A percentile compares a stretch with the other conserved stretches of the same genome.
Evolutionary conservation across 78 protist species (phyloP).

Genomic region (Speleostelium caveatum): DNA sequence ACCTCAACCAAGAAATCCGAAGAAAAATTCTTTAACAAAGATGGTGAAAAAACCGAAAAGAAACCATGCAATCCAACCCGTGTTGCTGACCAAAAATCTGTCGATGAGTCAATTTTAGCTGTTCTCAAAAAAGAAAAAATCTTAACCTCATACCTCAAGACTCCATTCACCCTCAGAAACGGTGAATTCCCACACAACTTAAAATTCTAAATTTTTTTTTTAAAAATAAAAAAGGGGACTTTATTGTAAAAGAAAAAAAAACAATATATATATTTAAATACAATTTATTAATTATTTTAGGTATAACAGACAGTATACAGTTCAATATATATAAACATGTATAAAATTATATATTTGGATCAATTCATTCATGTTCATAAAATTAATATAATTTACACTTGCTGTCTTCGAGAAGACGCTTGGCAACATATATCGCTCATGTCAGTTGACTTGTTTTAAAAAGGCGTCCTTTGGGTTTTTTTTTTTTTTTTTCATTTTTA

Average conservation of each 20-base stretch:
- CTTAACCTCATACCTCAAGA: slow-evolving; percentile 90
- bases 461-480: too few species aligned
- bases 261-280: too few species aligned
- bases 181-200: slow-evolving; percentile 93
- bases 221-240: neutral
- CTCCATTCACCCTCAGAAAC: slow-evolving; percentile 88
- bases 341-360: too few species aligned
- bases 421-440: too few species aligned
- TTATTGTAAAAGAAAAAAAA: neutral
- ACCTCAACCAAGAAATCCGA: slow-evolving; percentile 51
- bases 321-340: too few species aligned
- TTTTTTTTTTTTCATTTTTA: too few species aligned
- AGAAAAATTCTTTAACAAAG: slow-evolving; percentile 75
- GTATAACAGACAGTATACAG: too few species aligned
- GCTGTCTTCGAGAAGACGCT: too few species aligned
- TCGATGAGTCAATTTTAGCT: slow-evolving; percentile 88
- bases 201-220: slow-evolving; percentile 87
- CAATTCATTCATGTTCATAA: too few species aligned
- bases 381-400: too few species aligned
- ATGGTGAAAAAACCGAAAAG: slow-evolving; percentile 8
- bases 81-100: slow-evolving; percentile 91
- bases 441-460: too few species aligned
- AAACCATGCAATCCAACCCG: slow-evolving; percentile 82
- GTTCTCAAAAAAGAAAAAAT: slow-evolving; percentile 82
- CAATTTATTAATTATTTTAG: too few species aligned